phyloP scores from a whole-genome alignment of 1,284 basidiomycete genomes.

The Grifola frondosa region DNA sequence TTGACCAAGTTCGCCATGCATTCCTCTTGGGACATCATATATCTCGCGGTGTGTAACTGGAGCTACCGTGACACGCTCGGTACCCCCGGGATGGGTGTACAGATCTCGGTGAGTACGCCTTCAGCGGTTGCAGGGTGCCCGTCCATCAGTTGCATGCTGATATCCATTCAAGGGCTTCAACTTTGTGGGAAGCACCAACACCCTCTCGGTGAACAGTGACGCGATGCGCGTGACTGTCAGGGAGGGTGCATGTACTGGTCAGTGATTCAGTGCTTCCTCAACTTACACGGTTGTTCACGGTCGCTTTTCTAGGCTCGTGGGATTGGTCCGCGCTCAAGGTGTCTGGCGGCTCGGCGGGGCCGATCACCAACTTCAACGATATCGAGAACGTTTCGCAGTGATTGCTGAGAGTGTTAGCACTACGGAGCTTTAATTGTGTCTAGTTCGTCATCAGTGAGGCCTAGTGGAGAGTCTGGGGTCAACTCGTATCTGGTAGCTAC shows the following conservation, averaged over 20 bases:
- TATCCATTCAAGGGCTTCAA: conserved; percentile 35
- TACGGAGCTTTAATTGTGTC: no score
- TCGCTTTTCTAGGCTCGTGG: conserved; percentile 44
- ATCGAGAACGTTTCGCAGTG: conserved; percentile 37
- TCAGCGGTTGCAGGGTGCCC: no score
- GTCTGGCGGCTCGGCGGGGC: conserved; percentile 43
- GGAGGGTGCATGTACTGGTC: conserved; percentile 34
- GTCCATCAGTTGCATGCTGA: no score
- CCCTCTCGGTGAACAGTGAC: conserved; percentile 25
- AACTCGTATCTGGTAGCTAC: no score
- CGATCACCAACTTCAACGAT: conserved; percentile 37
- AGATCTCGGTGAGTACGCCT: conserved; percentile 29
- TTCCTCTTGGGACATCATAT: no score
- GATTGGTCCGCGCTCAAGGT: conserved; percentile 49
- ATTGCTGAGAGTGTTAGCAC: no score
- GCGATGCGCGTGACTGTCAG: conserved; percentile 33
- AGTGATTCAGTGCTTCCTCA: neutral
- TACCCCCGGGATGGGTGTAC: conserved; percentile 37
- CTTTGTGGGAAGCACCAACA: conserved; percentile 29
- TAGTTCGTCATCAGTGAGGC: no score
- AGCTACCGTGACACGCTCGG: conserved; percentile 39
- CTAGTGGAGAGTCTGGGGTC: no score
- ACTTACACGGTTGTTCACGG: conserved; percentile 1
- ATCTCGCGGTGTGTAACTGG: conserved; percentile 15
- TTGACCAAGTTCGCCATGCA: conserved; percentile 42